Evolutionary conservation across 2,329 filamentous ascomycete genomes (phyloP), one percentile per base, ranked within the genome.

Genomic region (Curvularia eragrostidis): DNA sequence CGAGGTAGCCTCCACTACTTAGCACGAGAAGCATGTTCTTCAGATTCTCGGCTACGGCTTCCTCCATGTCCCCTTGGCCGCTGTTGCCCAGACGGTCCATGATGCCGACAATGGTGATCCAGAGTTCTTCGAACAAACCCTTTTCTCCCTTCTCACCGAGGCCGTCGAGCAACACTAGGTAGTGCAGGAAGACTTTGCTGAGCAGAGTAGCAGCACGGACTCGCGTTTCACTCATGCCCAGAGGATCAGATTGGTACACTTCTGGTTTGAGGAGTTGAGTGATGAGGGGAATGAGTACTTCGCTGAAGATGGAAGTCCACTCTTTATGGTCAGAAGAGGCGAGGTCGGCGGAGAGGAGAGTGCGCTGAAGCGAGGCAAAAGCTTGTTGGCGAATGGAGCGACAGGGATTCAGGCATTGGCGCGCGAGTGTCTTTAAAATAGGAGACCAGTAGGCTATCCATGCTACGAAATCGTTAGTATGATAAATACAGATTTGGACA

Each of bases 401-500:
- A 72, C 93, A 97, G 0, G 93, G 93, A 73, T 98, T 99, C 52
- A 91, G 91, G 77, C 93, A 97, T 78, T 99, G 95, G 4, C 87
- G 87, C 3, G 91, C 95, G 18, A 99, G 81, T 5, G 92, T 91
- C 66, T 92, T 87, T 77, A 99, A 95, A 24, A 99, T 93, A 1
- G 94, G 95, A 13, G 93, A 89, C 95, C 95, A 99, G 76, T 99
- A 99, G 8, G 95, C 92, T 49, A 92, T 93, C 95, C 95, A 99
- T 13, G 95, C 95, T 91, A 44, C 15, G 3, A 15, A 3, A 2
- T 13, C 28, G 28, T 61, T 36, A 61, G 24, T 9, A 21, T n/a
- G 8, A 8, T 12, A 42, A 18, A n/a, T 2, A 5, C 19, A 8
- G 4, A 30, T 3, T 9, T n/a, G 7, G 2, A 28, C 3, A 18